phyloP scores from a whole-genome alignment of 768 basidiomycete genomes.

The Leccinum subgranulosum region DNA sequence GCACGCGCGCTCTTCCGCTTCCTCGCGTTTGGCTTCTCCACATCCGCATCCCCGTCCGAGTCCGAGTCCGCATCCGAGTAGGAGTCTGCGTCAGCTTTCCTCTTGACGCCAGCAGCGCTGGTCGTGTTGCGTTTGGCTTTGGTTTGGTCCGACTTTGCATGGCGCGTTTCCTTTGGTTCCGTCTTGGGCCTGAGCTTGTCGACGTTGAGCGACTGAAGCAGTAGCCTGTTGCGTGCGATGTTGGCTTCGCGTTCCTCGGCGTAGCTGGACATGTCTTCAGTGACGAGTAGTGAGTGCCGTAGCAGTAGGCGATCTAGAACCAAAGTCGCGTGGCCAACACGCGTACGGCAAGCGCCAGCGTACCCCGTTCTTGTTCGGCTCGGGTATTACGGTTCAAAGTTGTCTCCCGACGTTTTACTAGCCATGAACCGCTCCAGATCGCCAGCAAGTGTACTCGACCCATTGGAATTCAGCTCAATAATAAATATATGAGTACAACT shows the following conservation, averaged over 20 bases:
- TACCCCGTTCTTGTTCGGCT: background rate
- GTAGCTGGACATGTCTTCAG: constrained; percentile 24
- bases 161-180: constrained; percentile 44
- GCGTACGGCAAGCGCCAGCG: background rate
- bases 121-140: background rate
- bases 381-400: too few species aligned
- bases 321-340: background rate
- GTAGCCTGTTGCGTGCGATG: constrained; percentile 41
- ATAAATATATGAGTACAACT: background rate
- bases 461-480: background rate
- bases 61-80: background rate
- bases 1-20: constrained; percentile 20
- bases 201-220: constrained; percentile 44
- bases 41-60: background rate
- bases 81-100: constrained; percentile 31
- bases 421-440: too few species aligned
- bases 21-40: constrained; percentile 24
- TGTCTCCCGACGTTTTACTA: background rate
- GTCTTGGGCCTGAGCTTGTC: constrained; percentile 37
- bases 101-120: constrained; percentile 34
- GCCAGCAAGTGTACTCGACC: background rate
- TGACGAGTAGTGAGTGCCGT: background rate
- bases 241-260: constrained; percentile 34
- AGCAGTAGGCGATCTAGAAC: background rate
- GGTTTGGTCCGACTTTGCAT: constrained; percentile 10